Conservation (phyloP, 441 rosid genomes). For the Dalechampia spathulata region DNA sequence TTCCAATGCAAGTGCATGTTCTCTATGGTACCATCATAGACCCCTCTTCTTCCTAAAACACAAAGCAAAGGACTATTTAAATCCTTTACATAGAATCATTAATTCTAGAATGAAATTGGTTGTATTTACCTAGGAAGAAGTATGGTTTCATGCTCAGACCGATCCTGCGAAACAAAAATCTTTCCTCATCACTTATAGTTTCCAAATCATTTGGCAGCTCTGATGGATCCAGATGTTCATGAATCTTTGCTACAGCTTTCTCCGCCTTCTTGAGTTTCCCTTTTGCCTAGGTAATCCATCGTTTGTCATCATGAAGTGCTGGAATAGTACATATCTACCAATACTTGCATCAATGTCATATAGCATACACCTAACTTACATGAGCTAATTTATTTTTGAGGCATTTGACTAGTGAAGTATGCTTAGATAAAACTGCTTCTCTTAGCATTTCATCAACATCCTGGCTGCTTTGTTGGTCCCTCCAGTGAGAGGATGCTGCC, state of each 20-base stretch:
- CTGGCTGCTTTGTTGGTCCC: conserved; percentile 38
- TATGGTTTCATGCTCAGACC: conserved; percentile 88
- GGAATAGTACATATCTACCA: neutral
- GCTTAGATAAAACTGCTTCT: conserved; percentile 44
- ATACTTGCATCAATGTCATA: neutral
- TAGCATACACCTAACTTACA: conserved; percentile 52
- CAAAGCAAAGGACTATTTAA: conserved; percentile 6
- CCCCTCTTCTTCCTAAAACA: conserved; percentile 63
- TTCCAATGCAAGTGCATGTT: conserved; percentile 96
- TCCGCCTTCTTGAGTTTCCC: conserved; percentile 57
- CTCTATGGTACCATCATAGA: conserved; percentile 75
- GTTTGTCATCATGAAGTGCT: conserved; percentile 1
- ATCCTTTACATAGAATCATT: conserved; percentile 5
- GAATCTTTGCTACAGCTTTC: conserved; percentile 61
- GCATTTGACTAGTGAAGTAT: conserved; percentile 43
- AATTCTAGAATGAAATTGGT: conserved; percentile 12
- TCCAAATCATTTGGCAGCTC: conserved; percentile 79
- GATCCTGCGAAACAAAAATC: conserved; percentile 65
- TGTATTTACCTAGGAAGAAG: conserved; percentile 62
- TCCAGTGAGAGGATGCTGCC: conserved; percentile 80
- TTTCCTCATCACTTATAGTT: conserved; percentile 72
- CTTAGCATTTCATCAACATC: conserved; percentile 58
- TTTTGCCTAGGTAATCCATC: conserved; percentile 42
- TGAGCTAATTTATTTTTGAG: conserved; percentile 54
- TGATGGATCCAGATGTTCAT: conserved; percentile 56